Conservation (phyloP, 1,139 yeast species). For the Oligophagozyma castellii region DNA sequence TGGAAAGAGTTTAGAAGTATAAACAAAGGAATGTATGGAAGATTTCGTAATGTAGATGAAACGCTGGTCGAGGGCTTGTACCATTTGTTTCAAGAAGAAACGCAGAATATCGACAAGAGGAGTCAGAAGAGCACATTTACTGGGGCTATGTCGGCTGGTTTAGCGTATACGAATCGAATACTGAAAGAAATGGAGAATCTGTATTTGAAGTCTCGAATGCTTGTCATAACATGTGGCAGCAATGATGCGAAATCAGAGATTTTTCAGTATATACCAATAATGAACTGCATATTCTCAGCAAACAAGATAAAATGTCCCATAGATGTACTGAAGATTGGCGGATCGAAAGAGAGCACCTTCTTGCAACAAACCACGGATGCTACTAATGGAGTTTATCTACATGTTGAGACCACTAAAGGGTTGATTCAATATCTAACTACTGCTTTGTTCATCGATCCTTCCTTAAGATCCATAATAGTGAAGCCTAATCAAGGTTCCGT, state of each 20-base stretch:
- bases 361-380: constrained; percentile 95
- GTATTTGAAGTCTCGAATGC: constrained; percentile 52
- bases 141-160: constrained; percentile 57
- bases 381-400: constrained; percentile 79
- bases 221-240: constrained; percentile 38
- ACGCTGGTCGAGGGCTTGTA: constrained; percentile 53
- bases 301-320: constrained; percentile 83
- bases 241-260: constrained; percentile 69
- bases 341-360: constrained; percentile 51
- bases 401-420: constrained; percentile 62
- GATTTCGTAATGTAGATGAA: constrained; percentile 72
- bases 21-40: constrained; percentile 63
- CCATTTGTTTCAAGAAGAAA: constrained; percentile 27
- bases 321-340: constrained; percentile 77
- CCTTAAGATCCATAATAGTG: constrained; percentile 56
- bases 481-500: constrained; percentile 79
- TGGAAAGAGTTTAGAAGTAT: constrained; percentile 9
- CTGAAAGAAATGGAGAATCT: constrained; percentile 34
- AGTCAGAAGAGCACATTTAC: constrained; percentile 39
- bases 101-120: constrained; percentile 12
- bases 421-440: constrained; percentile 53
- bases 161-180: constrained; percentile 66
- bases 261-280: constrained; percentile 76
- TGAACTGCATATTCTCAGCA: constrained; percentile 95
- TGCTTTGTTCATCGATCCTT: constrained; percentile 58